Base-by-base conservation (phyloP, 306 rosid species). In the Vicia faba region DNA sequence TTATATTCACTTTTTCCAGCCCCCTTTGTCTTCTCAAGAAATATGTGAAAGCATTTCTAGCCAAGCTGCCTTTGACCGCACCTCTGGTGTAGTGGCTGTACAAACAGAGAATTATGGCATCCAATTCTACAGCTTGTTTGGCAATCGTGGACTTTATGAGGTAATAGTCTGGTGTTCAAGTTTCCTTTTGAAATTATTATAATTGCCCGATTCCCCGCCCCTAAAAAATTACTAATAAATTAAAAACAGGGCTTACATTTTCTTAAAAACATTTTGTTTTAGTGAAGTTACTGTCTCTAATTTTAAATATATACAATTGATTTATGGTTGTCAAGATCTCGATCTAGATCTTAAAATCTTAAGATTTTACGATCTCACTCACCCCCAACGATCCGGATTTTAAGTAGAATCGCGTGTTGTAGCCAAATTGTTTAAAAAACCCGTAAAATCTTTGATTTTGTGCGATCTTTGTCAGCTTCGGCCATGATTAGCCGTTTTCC, bases 61-160 rank as follows among this genome's bases (percentile, higher is more conserved):
- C 71, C 86, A 79, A 61, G 77, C 80, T 75, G 78, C 96, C 74
- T 90, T 93, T 66, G 91, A 88, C 75, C 72, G 79, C 75, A 12
- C 77, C 76, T 70, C 90, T 83, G 99, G 96, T 51, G 57, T 84
- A 36, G 87, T 88, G 79, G 99, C 92, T 31, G 82, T 90, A 76
- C 83, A 75, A 45, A 83, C 99, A 66, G 90, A 85, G 69, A 86
- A 88, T 76, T 93, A 90, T 61, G 73, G 89, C 77, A 74, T 93
- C 68, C 99, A 93, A 74, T 84, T 93, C 71, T 93, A 84, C 80
- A 88, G 89, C 77, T 74, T 93, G 86, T 76, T 85, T 88, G 96
- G 84, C 70, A 87, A 93, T 77, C 84, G 85, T 19, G 97, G 84
- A 75, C 45, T 85, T 69, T 83, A 89, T 70, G 95, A 93, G 99